Base-by-base conservation (phyloP, 2,329 filamentous ascomycete genomes). In the Colletotrichum tropicale region DNA sequence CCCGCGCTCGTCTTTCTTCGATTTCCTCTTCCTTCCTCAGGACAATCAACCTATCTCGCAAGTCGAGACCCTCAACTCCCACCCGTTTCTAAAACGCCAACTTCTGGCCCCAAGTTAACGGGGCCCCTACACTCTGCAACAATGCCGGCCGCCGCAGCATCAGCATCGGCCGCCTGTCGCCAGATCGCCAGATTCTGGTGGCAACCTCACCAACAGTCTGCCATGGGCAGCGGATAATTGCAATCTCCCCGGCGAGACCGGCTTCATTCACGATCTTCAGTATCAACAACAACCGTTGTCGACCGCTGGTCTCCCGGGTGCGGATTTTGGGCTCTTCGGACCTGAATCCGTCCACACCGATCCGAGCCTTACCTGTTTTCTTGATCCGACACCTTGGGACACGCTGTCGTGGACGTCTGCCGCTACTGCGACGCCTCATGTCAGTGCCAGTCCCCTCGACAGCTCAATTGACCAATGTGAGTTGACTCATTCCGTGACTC, bases 51-150 rank as follows among this genome's bases (percentile, higher is more conserved):
- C 13, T 38, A 32, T 69, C 68, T 68, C 67, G 58, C 38, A 48
- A 55, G 68, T 34, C 75, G 71, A 65, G 64, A 68, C 58, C 36
- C 48, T 43, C 38, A 48, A 36, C 16, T 18, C 26, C 48, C 13
- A n/a, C 26, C 56, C 30, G 28, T 24, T 48, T 30, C 4, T 24
- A 34, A 15, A 55, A 43, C 60, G 70, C 64, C 70, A 52, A 48
- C 28, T 48, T 18, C 56, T 48, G 70, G 73, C 73, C 73, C 71
- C 73, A 32, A 28, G 70, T 9, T 73, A 65, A 75, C 64, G 68
- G 70, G 76, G 71, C 76, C 74, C 36, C 30, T 74, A 71, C 75
- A 77, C 76, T 77, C 76, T 77, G 75, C 70, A 75, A 75, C 71
- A 75, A 77, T 77, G 75, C 56, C 64, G 28, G 62, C 52, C 64